Conservation (phyloP, 768 basidiomycete genomes). For the Lyophyllum atratum region DNA sequence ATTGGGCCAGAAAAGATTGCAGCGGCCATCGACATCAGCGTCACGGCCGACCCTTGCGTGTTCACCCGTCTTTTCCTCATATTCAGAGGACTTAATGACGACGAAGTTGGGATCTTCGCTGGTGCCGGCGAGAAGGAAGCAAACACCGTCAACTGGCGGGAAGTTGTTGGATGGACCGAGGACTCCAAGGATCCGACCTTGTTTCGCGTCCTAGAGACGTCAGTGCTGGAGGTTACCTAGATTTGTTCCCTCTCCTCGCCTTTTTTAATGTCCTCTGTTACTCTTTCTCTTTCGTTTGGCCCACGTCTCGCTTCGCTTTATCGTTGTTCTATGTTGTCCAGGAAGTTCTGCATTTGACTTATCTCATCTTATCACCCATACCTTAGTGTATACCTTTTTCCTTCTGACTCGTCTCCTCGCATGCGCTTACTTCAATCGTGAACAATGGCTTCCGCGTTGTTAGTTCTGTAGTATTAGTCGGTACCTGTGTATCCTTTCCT, state of each 20-base stretch:
- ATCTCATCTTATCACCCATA: conserved; percentile 7
- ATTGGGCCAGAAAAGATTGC: conserved; percentile 77
- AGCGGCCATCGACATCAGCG: conserved; percentile 83
- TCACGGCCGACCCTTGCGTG: conserved; percentile 78
- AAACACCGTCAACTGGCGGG: conserved; percentile 78
- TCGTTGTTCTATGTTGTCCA: neutral
- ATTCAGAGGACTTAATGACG: conserved; percentile 80
- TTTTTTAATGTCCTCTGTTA: neutral
- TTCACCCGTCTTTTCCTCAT: conserved; percentile 88
- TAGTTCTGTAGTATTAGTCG: conserved; percentile 14
- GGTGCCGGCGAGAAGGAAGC: conserved; percentile 88
- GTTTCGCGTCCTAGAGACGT: conserved; percentile 81
- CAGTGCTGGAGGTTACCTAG: conserved; percentile 70
- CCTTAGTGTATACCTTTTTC: conserved; percentile 8
- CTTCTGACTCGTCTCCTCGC: neutral
- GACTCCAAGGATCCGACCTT: conserved; percentile 71
- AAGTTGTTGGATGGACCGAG: conserved; percentile 79
- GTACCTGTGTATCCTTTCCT: conserved; percentile 1
- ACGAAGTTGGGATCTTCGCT: conserved; percentile 73
- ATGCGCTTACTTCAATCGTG: conserved; percentile 1
- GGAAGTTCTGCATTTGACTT: conserved; percentile 11
- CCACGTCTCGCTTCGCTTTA: neutral
- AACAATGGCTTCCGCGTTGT: conserved; percentile 2
- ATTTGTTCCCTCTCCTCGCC: neutral
- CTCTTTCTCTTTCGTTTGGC: neutral